Base-by-base conservation (phyloP, 2,329 filamentous ascomycete genomes). In the Macrophomina phaseolina region DNA sequence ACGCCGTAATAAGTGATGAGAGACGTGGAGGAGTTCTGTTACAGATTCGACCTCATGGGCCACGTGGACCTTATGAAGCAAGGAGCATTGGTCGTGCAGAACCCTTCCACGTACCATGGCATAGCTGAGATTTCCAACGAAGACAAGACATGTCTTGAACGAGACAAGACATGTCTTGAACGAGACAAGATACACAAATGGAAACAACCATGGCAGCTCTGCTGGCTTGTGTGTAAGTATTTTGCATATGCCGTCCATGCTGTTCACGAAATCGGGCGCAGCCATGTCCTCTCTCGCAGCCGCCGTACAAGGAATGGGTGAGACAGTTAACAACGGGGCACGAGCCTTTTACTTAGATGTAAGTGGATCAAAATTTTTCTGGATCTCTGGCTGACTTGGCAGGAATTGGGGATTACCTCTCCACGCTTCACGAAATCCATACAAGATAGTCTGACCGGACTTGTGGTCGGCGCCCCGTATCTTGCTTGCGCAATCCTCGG, bases 11-110 rank as follows among this genome's bases (percentile, higher is more conserved):
- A 83, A 62, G 81, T 90, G 14, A 74, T 89, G 49, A 74, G 77
- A 18, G 80, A 87, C 67, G 87, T 89, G 2, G 81, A 85, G 53
- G 73, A 78, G 0, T 89, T 89, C 73, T 86, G 84, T 53, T 68
- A 73, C 4, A 75, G 82, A n/a, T 81, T 82, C 62, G 81, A 80
- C 9, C 76, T 88, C 4, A 78, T 79, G 45, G 80, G 84, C 28
- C 77, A 84, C 28, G 72, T 84, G 12, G 82, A 83, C 4, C 74
- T 71, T 34, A 85, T 87, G 67, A 80, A 81, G 36, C 85, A 85
- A 69, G 83, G 83, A 8, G 84, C 84, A 12, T 70, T 86, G 40
- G 76, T 86, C 18, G 83, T 84, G 5, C 84, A 86, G 65, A 77
- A 82, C 23, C 85, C 86, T 0, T 77, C 80, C 16, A 76, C 76